Evolutionary conservation across 2,329 filamentous ascomycete genomes (phyloP).

Genomic region (Penicillium concentricum): DNA sequence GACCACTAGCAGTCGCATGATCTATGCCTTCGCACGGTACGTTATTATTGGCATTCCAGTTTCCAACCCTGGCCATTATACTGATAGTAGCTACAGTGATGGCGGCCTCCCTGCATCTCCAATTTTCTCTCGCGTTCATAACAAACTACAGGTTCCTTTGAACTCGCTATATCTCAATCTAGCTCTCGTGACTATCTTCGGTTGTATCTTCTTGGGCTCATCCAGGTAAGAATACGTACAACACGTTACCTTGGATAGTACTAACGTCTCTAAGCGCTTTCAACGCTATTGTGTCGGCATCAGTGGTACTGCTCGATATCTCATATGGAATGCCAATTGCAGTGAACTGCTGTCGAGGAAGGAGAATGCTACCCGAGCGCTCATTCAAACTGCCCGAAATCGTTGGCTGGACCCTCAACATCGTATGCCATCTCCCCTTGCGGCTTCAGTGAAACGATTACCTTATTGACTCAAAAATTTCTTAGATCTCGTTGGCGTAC

Average conservation of each 20-base stretch:
- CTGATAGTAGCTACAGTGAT: slow-evolving; percentile 46
- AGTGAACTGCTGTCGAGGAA: slow-evolving; percentile 66
- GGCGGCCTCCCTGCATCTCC: slow-evolving; percentile 63
- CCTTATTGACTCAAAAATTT: slow-evolving; percentile 9
- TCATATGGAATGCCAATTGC: slow-evolving; percentile 73
- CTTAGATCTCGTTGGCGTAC: slow-evolving; percentile 60
- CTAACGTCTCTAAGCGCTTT: slow-evolving; percentile 52
- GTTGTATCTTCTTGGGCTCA: slow-evolving; percentile 68
- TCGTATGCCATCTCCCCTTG: slow-evolving; percentile 35
- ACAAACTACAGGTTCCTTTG: slow-evolving; percentile 61
- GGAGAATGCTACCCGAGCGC: slow-evolving; percentile 63
- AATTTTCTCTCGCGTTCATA: slow-evolving; percentile 62
- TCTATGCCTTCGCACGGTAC: slow-evolving; percentile 37
- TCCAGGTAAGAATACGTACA: slow-evolving; percentile 17
- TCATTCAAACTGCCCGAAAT: slow-evolving; percentile 54
- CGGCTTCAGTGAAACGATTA: background rate
- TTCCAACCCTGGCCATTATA: background rate
- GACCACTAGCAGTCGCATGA: slow-evolving; percentile 39
- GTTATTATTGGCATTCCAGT: background rate
- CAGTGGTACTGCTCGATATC: slow-evolving; percentile 69
- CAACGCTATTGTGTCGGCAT: slow-evolving; percentile 68
- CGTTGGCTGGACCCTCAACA: slow-evolving; percentile 62
- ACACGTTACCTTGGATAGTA: background rate
- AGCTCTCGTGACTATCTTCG: slow-evolving; percentile 64
- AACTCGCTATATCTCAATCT: slow-evolving; percentile 64